Base-by-base conservation (phyloP, 2,329 filamentous ascomycete genomes). In the Verticillium nubilum region DNA sequence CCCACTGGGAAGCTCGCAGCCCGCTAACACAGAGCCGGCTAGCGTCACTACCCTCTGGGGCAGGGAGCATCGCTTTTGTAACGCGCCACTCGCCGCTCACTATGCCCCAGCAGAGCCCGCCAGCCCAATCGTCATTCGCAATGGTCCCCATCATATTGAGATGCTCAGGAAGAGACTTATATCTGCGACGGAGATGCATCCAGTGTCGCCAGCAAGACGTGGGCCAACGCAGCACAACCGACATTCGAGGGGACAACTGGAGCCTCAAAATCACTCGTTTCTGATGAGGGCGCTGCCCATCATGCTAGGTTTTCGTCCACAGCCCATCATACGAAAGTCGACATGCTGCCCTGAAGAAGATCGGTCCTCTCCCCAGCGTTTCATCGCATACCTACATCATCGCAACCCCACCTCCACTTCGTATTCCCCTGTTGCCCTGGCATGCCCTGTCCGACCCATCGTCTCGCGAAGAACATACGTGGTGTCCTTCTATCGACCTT, bases 371-470 rank as follows among this genome's bases (percentile, higher is more conserved):
- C n/a, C 29, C n/a, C 31, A 47, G 31, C 53, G 50, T 59, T 59
- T 59, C 59, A 60, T 62, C 53, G 35, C 60, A 58, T 55, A 60
- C 60, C 58, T 63, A 60, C 60, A 60, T 63, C 60, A 62, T 62
- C 42, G 56, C 59, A 52, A 52, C 60, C 35, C 56, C 61, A 54
- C 50, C 37, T 58, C 56, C 60, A 35, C 47, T 63, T 63, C 61
- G 61, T 62, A 63, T 63, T 62, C 54, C 61, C 61, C 58, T 57
- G 60, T 54, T 58, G 37, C 54, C 33, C 53, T 57, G 55, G 52
- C 60, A 60, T 47, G 58, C 52, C 28, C 50, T 35, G 55, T 57
- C 19, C 19, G 42, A 10, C 42, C 42, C 25, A 10, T 50, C 42
- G 42, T 26, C 42, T 23, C 42, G 42, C n/a, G 6, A 50, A 50